Evolutionary conservation across 805 yeast genomes (phyloP).

Genomic region (Candida golubevii): DNA sequence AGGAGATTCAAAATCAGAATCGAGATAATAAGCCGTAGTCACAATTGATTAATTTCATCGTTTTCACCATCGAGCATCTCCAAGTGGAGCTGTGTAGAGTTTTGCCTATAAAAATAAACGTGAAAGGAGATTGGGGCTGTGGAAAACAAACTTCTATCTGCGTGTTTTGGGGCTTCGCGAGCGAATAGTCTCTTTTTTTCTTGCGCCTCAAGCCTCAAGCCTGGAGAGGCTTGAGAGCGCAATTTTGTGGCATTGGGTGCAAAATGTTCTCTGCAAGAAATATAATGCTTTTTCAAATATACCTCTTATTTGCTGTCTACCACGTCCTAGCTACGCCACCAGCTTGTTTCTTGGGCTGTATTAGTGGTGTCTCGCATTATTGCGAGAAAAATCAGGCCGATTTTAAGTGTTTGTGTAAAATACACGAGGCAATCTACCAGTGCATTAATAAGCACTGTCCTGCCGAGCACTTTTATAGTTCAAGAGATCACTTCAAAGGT

Average conservation of each 20-base stretch:
- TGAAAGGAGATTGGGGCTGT: too few species aligned
- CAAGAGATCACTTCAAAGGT: conserved; percentile 47
- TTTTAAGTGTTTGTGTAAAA: conserved; percentile 37
- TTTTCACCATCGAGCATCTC: too few species aligned
- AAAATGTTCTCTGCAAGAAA: conserved; percentile 2
- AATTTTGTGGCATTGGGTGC: conserved; percentile 11
- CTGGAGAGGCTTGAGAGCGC: too few species aligned
- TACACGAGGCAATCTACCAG: conserved; percentile 35
- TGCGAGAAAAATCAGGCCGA: conserved; percentile 33
- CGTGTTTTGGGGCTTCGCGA: too few species aligned
- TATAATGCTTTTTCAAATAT: conserved; percentile 6
- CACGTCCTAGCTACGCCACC: conserved; percentile 41
- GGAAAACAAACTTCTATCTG: too few species aligned
- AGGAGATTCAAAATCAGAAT: too few species aligned
- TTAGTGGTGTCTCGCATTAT: conserved; percentile 31
- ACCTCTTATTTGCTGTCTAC: conserved; percentile 3
- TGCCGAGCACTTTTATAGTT: conserved; percentile 36
- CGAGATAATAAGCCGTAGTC: too few species aligned
- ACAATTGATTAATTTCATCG: too few species aligned
- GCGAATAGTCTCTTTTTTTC: too few species aligned
- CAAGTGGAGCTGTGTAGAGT: too few species aligned
- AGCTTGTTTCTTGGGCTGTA: conserved; percentile 45
- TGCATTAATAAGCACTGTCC: conserved; percentile 47
- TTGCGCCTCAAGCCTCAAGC: too few species aligned
- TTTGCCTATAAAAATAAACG: too few species aligned